These are phyloP conservation scores for Spergularia marina DNA, from an alignment of 148 eudicot species.

Conservation along the genomic window DNA sequence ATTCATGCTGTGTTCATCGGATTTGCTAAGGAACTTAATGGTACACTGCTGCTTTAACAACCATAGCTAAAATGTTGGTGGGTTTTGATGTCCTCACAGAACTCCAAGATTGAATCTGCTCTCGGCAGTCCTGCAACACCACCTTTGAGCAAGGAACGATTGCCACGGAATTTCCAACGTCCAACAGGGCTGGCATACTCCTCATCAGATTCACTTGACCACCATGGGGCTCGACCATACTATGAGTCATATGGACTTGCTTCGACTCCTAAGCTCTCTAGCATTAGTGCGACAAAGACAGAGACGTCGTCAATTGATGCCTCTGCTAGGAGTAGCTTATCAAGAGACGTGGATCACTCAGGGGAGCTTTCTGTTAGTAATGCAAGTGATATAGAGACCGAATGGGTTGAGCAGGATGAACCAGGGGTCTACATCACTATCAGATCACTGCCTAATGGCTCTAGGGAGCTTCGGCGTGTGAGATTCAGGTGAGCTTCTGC, in stretches of 20 bases:
- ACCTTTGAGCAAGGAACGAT: slow-evolving; percentile 61
- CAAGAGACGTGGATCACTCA: slow-evolving; percentile 75
- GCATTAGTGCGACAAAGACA: slow-evolving; percentile 69
- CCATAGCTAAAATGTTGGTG: background rate
- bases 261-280: slow-evolving; percentile 80
- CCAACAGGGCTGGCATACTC: slow-evolving; percentile 51
- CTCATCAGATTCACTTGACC: slow-evolving; percentile 69
- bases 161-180: slow-evolving; percentile 48
- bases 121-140: slow-evolving; percentile 84
- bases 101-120: slow-evolving; percentile 54
- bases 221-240: slow-evolving; percentile 38
- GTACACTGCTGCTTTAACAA: too few relatives aligned
- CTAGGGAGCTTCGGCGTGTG: slow-evolving; percentile 87
- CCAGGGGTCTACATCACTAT: slow-evolving; percentile 93
- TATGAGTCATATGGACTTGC: slow-evolving; percentile 52
- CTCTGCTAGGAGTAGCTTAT: slow-evolving; percentile 72
- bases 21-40: background rate
- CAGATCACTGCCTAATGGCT: slow-evolving; percentile 77
- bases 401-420: slow-evolving; percentile 98
- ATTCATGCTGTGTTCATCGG: background rate
- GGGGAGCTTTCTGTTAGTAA: slow-evolving; percentile 83
- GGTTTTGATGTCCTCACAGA: slow-evolving; percentile 34
- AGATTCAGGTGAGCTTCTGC: slow-evolving; percentile 70
- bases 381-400: slow-evolving; percentile 80
- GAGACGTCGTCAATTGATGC: slow-evolving; percentile 84